These are phyloP conservation scores for Fusarium zealandicum DNA, from an alignment of 2,329 filamentous ascomycete species.

Conservation along the genomic window DNA sequence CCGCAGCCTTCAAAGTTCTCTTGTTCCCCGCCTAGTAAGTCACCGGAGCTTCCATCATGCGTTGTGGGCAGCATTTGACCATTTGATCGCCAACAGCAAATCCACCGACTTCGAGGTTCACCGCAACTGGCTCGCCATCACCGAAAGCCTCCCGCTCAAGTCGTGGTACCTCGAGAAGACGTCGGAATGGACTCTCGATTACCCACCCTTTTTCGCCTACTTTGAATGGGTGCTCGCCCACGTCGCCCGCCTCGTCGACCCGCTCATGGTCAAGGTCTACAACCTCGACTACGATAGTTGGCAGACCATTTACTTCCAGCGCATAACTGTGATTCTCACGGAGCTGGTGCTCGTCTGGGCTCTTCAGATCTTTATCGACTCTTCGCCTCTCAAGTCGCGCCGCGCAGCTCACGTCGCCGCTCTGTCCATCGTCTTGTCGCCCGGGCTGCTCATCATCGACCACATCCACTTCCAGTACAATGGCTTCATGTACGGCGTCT, in stretches of 20 bases:
- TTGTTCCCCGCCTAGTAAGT: slow-evolving; percentile 94
- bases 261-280: slow-evolving; percentile 80
- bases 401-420: slow-evolving; percentile 84
- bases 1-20: slow-evolving; percentile 88
- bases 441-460: slow-evolving; percentile 94
- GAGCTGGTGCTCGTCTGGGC: slow-evolving; percentile 87
- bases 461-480: slow-evolving; percentile 99
- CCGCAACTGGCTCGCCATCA: slow-evolving; percentile 97
- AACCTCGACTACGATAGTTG: slow-evolving; percentile 89
- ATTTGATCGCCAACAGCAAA: slow-evolving; percentile 67
- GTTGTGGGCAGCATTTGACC: slow-evolving; percentile 4
- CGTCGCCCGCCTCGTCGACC: slow-evolving; percentile 77
- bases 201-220: slow-evolving; percentile 96
- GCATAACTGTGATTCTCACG: slow-evolving; percentile 83
- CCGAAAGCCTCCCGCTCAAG: slow-evolving; percentile 82
- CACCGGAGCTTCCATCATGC: neutral
- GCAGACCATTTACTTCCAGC: slow-evolving; percentile 93
- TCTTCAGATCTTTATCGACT: slow-evolving; percentile 80
- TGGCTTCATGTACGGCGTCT: slow-evolving; percentile 90
- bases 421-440: slow-evolving; percentile 88
- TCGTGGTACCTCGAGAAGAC: slow-evolving; percentile 98
- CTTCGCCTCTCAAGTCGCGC: slow-evolving; percentile 69
- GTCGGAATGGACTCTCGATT: slow-evolving; percentile 99
- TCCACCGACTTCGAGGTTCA: slow-evolving; percentile 99
- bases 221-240: slow-evolving; percentile 95